Evolutionary conservation across 176 grass and related monocot genomes (phyloP), one percentile per base, ranked within the genome.

Genomic region (Hsuehochloa calcarea): DNA sequence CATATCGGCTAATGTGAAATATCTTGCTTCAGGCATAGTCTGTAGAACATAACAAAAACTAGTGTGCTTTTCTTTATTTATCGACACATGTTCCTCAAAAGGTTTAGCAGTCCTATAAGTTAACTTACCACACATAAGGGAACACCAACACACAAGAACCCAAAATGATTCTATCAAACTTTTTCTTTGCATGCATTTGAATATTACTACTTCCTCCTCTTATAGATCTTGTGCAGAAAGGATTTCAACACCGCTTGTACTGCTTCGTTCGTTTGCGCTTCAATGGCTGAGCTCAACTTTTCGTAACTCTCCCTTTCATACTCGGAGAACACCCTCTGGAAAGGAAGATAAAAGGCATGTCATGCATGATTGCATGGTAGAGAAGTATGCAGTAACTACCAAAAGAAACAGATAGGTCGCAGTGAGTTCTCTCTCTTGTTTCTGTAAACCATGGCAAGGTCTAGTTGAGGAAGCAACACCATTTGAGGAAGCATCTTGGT

Each of bases 161-260:
- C 31, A 59, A 23, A 40, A 58, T 85, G 46, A 51, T 40, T 75
- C 9, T n/a, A 10, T 0, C 4, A 16, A 7, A 63, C 3, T 10
- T 19, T 2, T 19, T 31, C 0, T 74, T 46, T 19, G 1, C 5
- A 45, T 20, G 19, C 50, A 5, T 34, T 34, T 34, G 16, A 65
- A 35, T 5, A 25, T 23, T 58, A 40, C 67, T 91, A 91, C 56
- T 90, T 92, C 38, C 50, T 82, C 87, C 89, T 93, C 62, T 78
- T 80, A 85, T 93, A 91, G 56, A 94, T 97, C 66, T 88, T 94
- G 14, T 91, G 80, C 59, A 90, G 59, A 79, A 97, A 91, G 1
- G 86, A 84, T 86, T 87, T 97, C 79, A 95, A 41, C 25, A 90
- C 84, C 13, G 85, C 70, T 25, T 90, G 85, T 10, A 93, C 75